Percentiles rank a stretch among this genome's conserved stretches.
phyloP scores from a whole-genome alignment of 164 flowering plant species.

The Stephania cephalantha region DNA sequence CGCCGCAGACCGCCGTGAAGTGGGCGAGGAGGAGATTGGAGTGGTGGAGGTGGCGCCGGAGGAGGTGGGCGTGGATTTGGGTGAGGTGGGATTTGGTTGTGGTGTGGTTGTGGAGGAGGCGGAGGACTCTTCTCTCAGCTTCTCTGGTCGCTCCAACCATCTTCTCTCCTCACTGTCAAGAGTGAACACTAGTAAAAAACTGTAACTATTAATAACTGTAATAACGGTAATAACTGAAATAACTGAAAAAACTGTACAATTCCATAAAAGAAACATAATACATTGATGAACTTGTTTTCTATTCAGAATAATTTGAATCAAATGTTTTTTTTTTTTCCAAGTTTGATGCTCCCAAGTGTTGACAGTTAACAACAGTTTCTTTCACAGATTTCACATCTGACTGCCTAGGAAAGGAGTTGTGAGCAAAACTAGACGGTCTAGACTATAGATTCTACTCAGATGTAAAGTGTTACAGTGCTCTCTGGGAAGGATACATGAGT shows the following conservation, averaged over 20 bases:
- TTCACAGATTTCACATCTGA: not conserved
- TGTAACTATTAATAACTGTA: not conserved
- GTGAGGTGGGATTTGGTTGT: constrained; percentile 37
- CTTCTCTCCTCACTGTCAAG: constrained; percentile 16
- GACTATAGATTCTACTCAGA: not conserved
- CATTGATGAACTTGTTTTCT: too few relatives aligned
- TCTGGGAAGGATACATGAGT: not conserved
- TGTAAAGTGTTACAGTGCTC: not conserved
- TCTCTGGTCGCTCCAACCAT: constrained; percentile 17
- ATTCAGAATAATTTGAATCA: too few relatives aligned
- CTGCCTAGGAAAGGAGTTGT: not conserved
- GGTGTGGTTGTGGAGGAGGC: constrained; percentile 59
- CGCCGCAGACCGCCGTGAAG: constrained; percentile 56
- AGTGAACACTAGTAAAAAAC: not conserved
- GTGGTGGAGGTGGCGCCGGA: constrained; percentile 64
- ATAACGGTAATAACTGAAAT: not conserved
- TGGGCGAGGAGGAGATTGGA: constrained; percentile 75
- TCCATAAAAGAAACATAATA: too few relatives aligned
- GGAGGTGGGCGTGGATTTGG: constrained; percentile 67
- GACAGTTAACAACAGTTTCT: too few relatives aligned
- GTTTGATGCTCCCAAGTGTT: too few relatives aligned
- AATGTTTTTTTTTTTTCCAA: too few relatives aligned
- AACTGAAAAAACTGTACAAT: too few relatives aligned
- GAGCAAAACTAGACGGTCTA: not conserved
- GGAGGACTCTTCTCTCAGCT: constrained; percentile 54